A percentile compares a stretch with the other conserved stretches of the same genome.
phyloP scores from a whole-genome alignment of 2,329 filamentous ascomycete species.

The Alternaria atra region DNA sequence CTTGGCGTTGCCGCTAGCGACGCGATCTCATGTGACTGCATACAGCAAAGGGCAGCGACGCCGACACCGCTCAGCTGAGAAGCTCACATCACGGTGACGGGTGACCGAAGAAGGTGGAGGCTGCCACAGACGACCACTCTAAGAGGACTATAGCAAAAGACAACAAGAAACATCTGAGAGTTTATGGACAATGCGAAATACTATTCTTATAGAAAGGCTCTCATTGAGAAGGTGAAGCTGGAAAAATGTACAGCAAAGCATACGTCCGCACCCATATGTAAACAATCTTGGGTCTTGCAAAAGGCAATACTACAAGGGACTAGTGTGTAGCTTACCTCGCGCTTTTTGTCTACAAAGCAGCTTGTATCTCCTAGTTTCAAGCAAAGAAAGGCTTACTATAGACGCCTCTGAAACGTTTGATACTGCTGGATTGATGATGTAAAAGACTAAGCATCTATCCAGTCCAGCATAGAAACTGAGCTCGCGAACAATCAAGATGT shows the following conservation, averaged over 20 bases:
- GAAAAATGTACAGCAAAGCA: too few species aligned
- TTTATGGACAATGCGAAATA: too few species aligned
- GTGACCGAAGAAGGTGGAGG: too few species aligned
- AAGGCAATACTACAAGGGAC: background rate
- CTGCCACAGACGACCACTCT: too few species aligned
- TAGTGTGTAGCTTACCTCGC: background rate
- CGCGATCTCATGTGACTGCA: background rate
- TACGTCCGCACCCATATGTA: background rate
- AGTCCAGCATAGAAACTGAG: background rate
- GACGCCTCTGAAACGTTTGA: background rate
- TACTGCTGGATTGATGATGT: too few species aligned
- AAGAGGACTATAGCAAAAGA: too few species aligned
- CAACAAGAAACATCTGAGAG: too few species aligned
- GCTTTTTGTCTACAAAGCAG: background rate
- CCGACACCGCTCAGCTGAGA: background rate
- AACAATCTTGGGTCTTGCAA: background rate
- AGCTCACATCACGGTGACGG: too few species aligned
- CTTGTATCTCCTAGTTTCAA: background rate
- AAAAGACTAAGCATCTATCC: background rate
- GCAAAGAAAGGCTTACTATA: background rate
- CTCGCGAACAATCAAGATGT: background rate
- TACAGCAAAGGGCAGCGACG: background rate
- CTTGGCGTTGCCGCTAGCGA: constrained; percentile 18
- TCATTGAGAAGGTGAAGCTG: too few species aligned
- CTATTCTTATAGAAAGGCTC: too few species aligned